Base-by-base conservation (phyloP, 2,329 filamentous ascomycete species). In the Helotiales sp. region DNA sequence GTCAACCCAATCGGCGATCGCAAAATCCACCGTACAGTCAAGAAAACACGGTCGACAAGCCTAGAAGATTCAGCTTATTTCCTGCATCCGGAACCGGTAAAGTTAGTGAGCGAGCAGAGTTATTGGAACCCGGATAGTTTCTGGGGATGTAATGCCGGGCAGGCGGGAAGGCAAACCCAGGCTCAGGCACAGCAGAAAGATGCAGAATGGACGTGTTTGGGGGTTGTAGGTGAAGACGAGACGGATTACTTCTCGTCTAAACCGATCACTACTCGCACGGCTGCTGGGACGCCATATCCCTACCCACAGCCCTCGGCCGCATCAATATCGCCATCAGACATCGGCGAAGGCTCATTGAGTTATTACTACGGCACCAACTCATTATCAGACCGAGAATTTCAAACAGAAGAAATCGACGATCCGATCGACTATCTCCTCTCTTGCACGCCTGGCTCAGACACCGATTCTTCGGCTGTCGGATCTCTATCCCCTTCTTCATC, bases 41-140 rank as follows among this genome's bases (percentile, higher is more conserved):
- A 62, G 59, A 62, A 62, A 17, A 52, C 45, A 15, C 17, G 47
- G 15, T 66, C 64, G n/a, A 62, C 37, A n/a, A 66, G 37, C 7
- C 40, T 66, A 13, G 57, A 58, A 10, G 34, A 54, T 24, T 30
- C 43, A 20, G 57, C 57, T 17, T 58, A 58, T 37, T 43, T 63
- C 37, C 6, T 55, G 6, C 13, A n/a, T 15, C 8, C 30, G 26
- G 24, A 50, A 22, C 30, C 34, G 17, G 22, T 34, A n/a, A 28
- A 40, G 3, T 13, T 52, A 7, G 30, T 24, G 17, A 47, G 32
- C 24, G 49, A 30, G 11, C 34, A n/a, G 11, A 61, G 50, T n/a
- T 28, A 66, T 26, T 61, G 64, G 64, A 50, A 40, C 43, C 64
- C 64, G 13, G 64, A 66, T 24, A 57, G 49, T 50, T 28, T 66